Evolutionary conservation across 805 yeast genomes (phyloP).

Genomic region (Alloascoidea hylecoeti): DNA sequence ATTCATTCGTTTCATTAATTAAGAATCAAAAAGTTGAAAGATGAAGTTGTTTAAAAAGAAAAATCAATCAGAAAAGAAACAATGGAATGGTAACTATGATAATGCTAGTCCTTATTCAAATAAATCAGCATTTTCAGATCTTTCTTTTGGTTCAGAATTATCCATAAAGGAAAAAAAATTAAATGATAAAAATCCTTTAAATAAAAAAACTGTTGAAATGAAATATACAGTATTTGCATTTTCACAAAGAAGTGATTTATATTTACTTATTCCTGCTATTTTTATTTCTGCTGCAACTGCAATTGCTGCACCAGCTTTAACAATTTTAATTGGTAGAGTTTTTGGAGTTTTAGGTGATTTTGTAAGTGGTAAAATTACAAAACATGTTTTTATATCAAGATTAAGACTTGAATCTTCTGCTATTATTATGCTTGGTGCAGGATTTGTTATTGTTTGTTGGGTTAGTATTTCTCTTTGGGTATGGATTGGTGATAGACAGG

Average conservation of each 20-base stretch:
- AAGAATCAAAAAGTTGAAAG: too few relatives aligned
- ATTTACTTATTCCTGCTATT: conserved; percentile 10
- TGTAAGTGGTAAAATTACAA: conserved; percentile 16
- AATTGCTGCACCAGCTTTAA: conserved; percentile 11
- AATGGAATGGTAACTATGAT: too few relatives aligned
- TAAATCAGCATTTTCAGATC: too few relatives aligned
- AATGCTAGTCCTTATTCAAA: too few relatives aligned
- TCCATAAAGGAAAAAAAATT: too few relatives aligned
- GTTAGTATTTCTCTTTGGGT: conserved; percentile 47
- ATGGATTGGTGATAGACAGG: conserved; percentile 60
- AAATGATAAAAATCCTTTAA: too few relatives aligned
- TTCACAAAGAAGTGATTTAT: conserved; percentile 12
- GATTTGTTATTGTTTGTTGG: conserved; percentile 32
- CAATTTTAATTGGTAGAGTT: conserved; percentile 53
- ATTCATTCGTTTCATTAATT: too few relatives aligned
- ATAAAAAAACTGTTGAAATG: too few relatives aligned
- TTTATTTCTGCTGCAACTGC: background rate
- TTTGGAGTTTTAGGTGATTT: conserved; percentile 30
- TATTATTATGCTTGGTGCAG: conserved; percentile 31
- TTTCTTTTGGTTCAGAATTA: too few relatives aligned
- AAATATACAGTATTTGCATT: too few relatives aligned
- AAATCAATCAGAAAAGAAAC: too few relatives aligned
- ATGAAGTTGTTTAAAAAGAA: too few relatives aligned
- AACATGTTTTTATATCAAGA: conserved; percentile 20
- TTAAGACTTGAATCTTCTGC: conserved; percentile 21